A percentile compares a stretch with the other conserved stretches of the same genome.
These are phyloP conservation scores for Populus nigra DNA, from an alignment of 345 rosid species.

Conservation along the genomic window DNA sequence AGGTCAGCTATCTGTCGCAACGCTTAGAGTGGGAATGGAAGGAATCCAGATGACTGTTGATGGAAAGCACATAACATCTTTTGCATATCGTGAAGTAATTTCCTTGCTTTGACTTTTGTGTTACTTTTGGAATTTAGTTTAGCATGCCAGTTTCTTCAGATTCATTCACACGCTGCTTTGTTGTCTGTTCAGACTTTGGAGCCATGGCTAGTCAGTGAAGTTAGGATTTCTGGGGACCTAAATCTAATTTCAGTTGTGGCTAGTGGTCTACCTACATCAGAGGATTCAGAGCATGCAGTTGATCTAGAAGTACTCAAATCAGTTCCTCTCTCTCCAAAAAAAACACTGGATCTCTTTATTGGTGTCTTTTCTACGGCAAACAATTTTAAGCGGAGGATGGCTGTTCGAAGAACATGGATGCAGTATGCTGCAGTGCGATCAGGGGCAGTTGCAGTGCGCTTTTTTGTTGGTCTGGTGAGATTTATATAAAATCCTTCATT, in stretches of 20 bases:
- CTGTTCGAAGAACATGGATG: conserved; percentile 99
- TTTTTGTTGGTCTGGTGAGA: conserved; percentile 97
- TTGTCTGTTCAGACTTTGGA: conserved; percentile 68
- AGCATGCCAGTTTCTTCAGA: not conserved
- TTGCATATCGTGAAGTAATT: conserved; percentile 87
- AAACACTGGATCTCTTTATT: conserved; percentile 69
- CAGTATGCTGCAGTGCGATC: conserved; percentile 74
- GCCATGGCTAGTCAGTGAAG: conserved; percentile 95
- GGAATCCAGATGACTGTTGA: conserved; percentile 95
- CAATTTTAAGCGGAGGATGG: conserved; percentile 93
- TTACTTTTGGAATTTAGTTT: not conserved
- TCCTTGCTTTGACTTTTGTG: conserved; percentile 15
- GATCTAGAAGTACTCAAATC: conserved; percentile 70
- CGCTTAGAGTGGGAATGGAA: conserved; percentile 87
- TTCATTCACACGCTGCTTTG: conserved; percentile 19
- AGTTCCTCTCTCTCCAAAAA: conserved; percentile 50
- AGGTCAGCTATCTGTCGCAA: conserved; percentile 76
- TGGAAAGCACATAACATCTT: conserved; percentile 94
- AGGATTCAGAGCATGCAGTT: conserved; percentile 70
- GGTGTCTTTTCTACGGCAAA: conserved; percentile 96
- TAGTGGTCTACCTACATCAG: conserved; percentile 91
- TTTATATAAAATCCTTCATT: not conserved
- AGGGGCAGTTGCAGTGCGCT: conserved; percentile 81
- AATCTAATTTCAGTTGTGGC: conserved; percentile 67
- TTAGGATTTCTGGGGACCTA: conserved; percentile 75